Evolutionary conservation across 1,284 basidiomycete species (phyloP).

Genomic region (Polyporus tsugae): DNA sequence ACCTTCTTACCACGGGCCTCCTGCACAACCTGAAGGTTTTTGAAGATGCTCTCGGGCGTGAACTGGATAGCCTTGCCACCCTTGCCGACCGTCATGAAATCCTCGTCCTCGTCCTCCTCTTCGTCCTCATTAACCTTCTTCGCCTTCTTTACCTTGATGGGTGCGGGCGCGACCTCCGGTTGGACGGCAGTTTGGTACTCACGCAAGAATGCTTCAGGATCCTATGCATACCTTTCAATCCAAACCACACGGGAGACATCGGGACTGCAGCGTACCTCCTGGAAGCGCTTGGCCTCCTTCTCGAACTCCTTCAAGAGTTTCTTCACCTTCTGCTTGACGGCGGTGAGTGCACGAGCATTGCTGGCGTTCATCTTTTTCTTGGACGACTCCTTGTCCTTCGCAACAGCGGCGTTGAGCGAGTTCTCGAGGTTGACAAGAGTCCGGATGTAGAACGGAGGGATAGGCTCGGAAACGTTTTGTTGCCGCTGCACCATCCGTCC

Average conservation of each 20-base stretch:
- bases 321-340: constrained; percentile 97
- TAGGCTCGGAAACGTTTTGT: constrained; percentile 85
- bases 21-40: constrained; percentile 90
- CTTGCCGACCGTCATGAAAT: constrained; percentile 93
- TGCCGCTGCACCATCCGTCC: constrained; percentile 90
- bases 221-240: constrained; percentile 53
- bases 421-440: constrained; percentile 82
- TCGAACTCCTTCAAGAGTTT: constrained; percentile 94
- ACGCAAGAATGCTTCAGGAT: constrained; percentile 88
- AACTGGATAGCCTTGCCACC: constrained; percentile 88
- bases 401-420: constrained; percentile 77
- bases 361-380: constrained; percentile 98
- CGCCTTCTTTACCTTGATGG: constrained; percentile 50
- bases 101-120: constrained; percentile 52
- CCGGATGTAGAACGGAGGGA: constrained; percentile 89
- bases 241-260: not conserved
- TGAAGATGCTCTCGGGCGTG: constrained; percentile 92
- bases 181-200: constrained; percentile 68
- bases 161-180: constrained; percentile 56
- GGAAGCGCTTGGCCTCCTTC: constrained; percentile 80
- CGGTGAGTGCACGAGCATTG: constrained; percentile 94
- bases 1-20: constrained; percentile 98
- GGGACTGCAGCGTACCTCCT: constrained; percentile 63
- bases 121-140: constrained; percentile 44
- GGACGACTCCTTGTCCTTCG: constrained; percentile 89